A percentile compares a stretch with the other conserved stretches of the same genome.
Conservation (phyloP, 2,329 filamentous ascomycete species). For the Diaporthe sp. region DNA sequence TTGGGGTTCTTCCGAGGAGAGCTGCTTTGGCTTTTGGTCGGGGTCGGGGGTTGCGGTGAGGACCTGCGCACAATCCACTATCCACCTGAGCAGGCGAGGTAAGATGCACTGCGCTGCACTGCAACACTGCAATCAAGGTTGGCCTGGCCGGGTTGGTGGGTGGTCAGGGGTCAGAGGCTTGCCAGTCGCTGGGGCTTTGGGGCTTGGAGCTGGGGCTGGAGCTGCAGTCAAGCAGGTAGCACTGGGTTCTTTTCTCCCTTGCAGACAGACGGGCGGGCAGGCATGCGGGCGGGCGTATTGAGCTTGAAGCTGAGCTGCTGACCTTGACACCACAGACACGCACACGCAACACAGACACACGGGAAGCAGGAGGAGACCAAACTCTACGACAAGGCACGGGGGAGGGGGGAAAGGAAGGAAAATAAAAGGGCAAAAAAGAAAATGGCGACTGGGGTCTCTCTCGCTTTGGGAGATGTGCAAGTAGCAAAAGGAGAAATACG, state of each 20-base stretch:
- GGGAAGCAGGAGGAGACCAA: not conserved
- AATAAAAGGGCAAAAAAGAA: slow-evolving; percentile 32
- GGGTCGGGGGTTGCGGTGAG: slow-evolving; percentile 20
- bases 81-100: slow-evolving; percentile 19
- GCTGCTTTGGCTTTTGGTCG: not conserved
- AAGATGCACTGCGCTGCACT: slow-evolving; percentile 25
- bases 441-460: slow-evolving; percentile 12
- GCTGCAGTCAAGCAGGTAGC: slow-evolving; percentile 14
- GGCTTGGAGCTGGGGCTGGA: slow-evolving; percentile 17
- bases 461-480: slow-evolving; percentile 20
- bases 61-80: slow-evolving; percentile 14
- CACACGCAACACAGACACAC: not conserved
- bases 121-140: slow-evolving; percentile 30
- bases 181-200: not conserved
- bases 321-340: slow-evolving; percentile 11
- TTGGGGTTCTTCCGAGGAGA: slow-evolving; percentile 20
- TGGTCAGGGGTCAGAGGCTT: slow-evolving; percentile 23
- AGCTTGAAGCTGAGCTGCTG: not conserved
- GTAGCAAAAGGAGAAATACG: slow-evolving; percentile 34
- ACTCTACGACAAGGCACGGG: not conserved
- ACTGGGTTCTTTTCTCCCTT: slow-evolving; percentile 11
- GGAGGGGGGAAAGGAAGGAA: not conserved
- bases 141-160: slow-evolving; percentile 13
- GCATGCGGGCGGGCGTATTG: not conserved
- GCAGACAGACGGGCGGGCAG: not conserved